Percentiles rank a stretch among this genome's conserved stretches.
phyloP scores from a whole-genome alignment of 106 monocot species.

The Ottelia alismoides region DNA sequence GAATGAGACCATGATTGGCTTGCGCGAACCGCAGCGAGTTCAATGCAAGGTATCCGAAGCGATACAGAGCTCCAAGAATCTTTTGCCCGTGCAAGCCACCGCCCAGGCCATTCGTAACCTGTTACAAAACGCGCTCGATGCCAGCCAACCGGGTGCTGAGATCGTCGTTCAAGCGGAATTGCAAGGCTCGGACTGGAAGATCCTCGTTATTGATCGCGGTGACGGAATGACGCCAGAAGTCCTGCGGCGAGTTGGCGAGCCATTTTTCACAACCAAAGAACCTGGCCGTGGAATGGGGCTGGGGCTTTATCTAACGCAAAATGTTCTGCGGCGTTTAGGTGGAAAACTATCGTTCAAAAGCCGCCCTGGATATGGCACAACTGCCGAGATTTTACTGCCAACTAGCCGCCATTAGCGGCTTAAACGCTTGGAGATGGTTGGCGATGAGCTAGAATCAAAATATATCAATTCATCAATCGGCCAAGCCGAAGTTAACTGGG shows the following conservation, averaged over 20 bases:
- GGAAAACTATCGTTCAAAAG: not conserved
- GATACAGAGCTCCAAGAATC: not conserved
- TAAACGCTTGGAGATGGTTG: not conserved
- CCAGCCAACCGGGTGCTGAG: not conserved
- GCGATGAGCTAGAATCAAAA: not conserved
- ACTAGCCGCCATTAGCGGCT: no score
- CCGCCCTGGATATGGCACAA: not conserved
- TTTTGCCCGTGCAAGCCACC: not conserved
- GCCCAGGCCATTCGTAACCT: not conserved
- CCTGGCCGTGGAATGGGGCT: not conserved
- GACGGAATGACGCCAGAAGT: not conserved
- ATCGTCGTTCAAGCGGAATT: no score
- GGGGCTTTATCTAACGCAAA: not conserved
- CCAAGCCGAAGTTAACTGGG: no score
- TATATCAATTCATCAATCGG: no score
- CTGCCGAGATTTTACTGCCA: not conserved
- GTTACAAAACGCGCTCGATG: not conserved
- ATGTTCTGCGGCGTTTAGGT: not conserved
- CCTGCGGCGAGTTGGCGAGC: not conserved
- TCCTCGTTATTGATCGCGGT: not conserved
- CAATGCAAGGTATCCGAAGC: no score
- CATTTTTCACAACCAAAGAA: not conserved
- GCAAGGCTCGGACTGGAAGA: not conserved
- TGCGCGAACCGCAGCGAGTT: no score
- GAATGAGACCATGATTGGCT: not conserved